Conservation (phyloP, 2,329 filamentous ascomycete species). For the Lojkania enalia region DNA sequence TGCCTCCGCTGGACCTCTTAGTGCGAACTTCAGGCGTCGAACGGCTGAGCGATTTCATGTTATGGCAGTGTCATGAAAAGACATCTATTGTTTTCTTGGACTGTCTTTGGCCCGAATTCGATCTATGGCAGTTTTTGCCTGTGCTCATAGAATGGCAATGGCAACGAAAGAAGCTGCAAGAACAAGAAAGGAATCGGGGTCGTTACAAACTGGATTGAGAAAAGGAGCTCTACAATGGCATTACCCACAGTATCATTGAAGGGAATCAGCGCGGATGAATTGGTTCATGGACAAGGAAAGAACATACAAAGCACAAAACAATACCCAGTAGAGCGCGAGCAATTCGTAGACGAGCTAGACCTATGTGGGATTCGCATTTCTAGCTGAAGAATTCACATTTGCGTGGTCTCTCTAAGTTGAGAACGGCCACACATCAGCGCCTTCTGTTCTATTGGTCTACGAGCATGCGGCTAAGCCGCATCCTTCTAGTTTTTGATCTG, state of each 20-base stretch:
- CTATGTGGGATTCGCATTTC: conserved; percentile 2
- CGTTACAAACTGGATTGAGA: conserved; percentile 24
- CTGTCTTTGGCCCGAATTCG: conserved; percentile 94
- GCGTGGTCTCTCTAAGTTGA: conserved; percentile 4
- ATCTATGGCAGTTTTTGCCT: conserved; percentile 89
- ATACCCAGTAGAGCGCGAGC: conserved; percentile 17
- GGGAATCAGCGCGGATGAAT: too few species aligned
- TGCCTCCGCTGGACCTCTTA: conserved; percentile 87
- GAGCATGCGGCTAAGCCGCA: conserved; percentile 18
- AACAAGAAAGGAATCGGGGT: conserved; percentile 37
- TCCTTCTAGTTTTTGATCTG: conserved; percentile 9
- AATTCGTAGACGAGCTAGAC: conserved; percentile 6
- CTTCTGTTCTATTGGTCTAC: conserved; percentile 1
- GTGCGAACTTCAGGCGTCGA: conserved; percentile 92
- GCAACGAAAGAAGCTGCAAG: conserved; percentile 53
- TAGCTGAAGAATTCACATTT: conserved; percentile 6
- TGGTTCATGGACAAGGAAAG: too few species aligned
- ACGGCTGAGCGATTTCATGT: conserved; percentile 94
- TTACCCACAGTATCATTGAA: too few species aligned
- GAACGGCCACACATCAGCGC: conserved; percentile 3
- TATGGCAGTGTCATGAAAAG: conserved; percentile 95
- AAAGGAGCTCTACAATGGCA: too few species aligned
- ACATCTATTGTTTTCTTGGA: conserved; percentile 92
- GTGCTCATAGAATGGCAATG: conserved; percentile 90
- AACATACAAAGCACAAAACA: conserved; percentile 11